A percentile compares a stretch with the other conserved stretches of the same genome.
These are phyloP conservation scores for Leishmania guyanensis DNA, from an alignment of 208 protist genomes.

Conservation along the genomic window DNA sequence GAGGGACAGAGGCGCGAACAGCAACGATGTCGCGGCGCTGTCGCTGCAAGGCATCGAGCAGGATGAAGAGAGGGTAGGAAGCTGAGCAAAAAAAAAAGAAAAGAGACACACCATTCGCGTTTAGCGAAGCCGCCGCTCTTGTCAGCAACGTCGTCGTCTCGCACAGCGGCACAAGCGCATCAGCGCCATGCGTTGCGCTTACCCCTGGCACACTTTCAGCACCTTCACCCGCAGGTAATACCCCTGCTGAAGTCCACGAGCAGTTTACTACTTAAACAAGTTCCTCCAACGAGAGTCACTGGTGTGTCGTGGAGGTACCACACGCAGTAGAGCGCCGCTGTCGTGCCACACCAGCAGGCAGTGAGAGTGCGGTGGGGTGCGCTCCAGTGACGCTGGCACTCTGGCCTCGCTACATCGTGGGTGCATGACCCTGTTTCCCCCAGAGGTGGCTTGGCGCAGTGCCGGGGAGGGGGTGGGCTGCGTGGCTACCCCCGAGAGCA, in stretches of 20 bases:
- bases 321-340: neutral
- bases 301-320: slow-evolving; percentile 15
- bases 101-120: neutral
- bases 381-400: neutral
- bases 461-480: neutral
- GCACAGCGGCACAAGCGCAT: neutral
- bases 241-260: neutral
- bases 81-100: neutral
- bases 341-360: neutral
- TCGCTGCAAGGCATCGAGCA: neutral
- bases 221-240: too few species aligned
- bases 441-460: neutral
- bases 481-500: neutral
- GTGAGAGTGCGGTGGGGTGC: neutral
- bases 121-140: neutral
- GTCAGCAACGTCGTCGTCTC: neutral
- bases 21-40: neutral
- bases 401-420: neutral
- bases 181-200: neutral
- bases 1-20: neutral
- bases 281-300: neutral
- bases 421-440: neutral
- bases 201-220: neutral
- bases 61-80: neutral
- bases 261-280: neutral